Evolutionary conservation across 768 basidiomycete species (phyloP).

Genomic region (Hemileccinum rubropunctum): DNA sequence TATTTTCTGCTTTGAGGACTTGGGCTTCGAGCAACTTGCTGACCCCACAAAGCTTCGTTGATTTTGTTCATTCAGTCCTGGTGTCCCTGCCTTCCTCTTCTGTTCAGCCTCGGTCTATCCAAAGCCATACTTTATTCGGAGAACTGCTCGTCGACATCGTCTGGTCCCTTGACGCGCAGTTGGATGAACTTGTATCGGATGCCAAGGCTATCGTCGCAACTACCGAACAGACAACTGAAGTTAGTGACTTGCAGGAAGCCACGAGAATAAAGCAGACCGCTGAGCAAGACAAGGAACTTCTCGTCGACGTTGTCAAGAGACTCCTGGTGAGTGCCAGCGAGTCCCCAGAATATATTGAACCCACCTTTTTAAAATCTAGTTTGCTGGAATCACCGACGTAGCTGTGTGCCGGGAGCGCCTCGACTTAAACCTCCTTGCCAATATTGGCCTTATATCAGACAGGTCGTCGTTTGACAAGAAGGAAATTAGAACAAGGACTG

Average conservation of each 20-base stretch:
- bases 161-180: conserved; percentile 75
- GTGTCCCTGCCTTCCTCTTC: conserved; percentile 65
- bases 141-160: conserved; percentile 76
- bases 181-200: conserved; percentile 69
- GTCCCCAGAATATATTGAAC: background rate
- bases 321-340: conserved; percentile 47
- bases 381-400: conserved; percentile 52
- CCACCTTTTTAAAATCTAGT: conserved; percentile 37
- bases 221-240: conserved; percentile 22
- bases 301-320: conserved; percentile 56
- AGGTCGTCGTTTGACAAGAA: conserved; percentile 68
- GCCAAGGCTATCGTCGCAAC: conserved; percentile 42
- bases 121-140: conserved; percentile 49
- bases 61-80: conserved; percentile 64
- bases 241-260: conserved; percentile 28
- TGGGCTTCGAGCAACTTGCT: conserved; percentile 52
- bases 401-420: conserved; percentile 71
- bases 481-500: conserved; percentile 77
- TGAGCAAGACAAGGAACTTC: conserved; percentile 61
- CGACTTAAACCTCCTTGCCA: conserved; percentile 61
- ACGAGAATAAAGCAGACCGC: conserved; percentile 49
- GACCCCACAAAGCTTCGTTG: conserved; percentile 49
- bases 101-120: conserved; percentile 32
- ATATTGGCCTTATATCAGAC: conserved; percentile 68
- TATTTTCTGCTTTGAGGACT: conserved; percentile 55